These are phyloP conservation scores for Trichothecium roseum DNA, from an alignment of 2,329 filamentous ascomycete genomes.

Conservation along the genomic window DNA sequence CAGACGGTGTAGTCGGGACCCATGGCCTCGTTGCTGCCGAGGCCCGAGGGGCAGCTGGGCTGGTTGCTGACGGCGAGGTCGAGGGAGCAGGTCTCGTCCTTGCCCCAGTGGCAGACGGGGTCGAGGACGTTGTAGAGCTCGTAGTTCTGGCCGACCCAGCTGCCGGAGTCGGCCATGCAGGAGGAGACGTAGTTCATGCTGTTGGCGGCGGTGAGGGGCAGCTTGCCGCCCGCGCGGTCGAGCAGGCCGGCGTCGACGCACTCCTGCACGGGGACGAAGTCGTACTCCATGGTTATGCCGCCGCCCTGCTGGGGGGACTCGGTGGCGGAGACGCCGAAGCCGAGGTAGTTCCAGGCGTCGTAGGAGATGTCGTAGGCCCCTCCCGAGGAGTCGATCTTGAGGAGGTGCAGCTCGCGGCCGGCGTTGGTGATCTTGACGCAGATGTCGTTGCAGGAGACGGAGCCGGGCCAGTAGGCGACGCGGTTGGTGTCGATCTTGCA, in stretches of 20 bases:
- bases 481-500: constrained; percentile 52
- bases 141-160: constrained; percentile 43
- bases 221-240: constrained; percentile 38
- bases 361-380: constrained; percentile 50
- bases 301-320: constrained; percentile 36
- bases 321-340: constrained; percentile 36
- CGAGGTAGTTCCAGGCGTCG: constrained; percentile 51
- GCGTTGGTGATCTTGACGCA: constrained; percentile 42
- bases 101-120: constrained; percentile 35
- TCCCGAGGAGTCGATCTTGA: constrained; percentile 44
- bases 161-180: constrained; percentile 32
- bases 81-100: constrained; percentile 39
- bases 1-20: constrained; percentile 28
- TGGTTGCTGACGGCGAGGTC: constrained; percentile 40
- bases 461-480: constrained; percentile 48
- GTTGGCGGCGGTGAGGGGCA: constrained; percentile 45
- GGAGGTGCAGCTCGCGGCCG: constrained; percentile 42
- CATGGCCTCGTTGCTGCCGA: constrained; percentile 24
- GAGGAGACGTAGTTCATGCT: constrained; percentile 42
- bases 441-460: constrained; percentile 43
- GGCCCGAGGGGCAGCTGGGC: constrained; percentile 34
- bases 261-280: constrained; percentile 33
- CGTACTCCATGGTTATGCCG: constrained; percentile 38
- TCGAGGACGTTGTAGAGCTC: constrained; percentile 43
- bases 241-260: constrained; percentile 30